These are phyloP conservation scores for Fusarium denticulatum DNA, from an alignment of 2,329 filamentous ascomycete species.

Conservation along the genomic window DNA sequence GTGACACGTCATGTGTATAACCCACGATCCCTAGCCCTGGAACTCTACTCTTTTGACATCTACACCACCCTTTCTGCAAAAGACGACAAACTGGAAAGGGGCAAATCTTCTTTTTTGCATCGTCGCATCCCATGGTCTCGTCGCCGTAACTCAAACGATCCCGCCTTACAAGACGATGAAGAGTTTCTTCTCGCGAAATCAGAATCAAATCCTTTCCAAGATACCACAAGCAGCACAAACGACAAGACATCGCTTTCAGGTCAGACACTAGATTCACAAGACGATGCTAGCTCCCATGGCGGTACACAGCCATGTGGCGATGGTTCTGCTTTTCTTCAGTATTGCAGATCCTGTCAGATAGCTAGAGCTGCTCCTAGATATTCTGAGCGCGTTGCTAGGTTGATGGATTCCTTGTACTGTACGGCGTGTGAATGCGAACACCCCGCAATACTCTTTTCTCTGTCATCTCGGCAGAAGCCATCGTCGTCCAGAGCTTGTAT, in stretches of 20 bases:
- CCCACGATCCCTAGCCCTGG: too few relatives aligned
- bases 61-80: not conserved
- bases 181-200: not conserved
- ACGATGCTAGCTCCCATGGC: accelerated
- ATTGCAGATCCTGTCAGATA: not conserved
- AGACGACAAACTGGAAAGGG: not conserved
- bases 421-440: not conserved
- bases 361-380: not conserved
- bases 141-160: not conserved
- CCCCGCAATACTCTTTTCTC: not conserved
- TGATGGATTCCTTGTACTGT: not conserved
- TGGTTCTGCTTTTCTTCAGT: not conserved
- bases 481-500: not conserved
- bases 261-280: not conserved
- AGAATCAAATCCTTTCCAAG: not conserved
- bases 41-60: too few relatives aligned
- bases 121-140: not conserved
- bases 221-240: not conserved
- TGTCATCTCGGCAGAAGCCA: not conserved
- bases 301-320: not conserved
- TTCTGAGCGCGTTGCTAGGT: not conserved
- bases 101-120: not conserved
- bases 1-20: too few relatives aligned
- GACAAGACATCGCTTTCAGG: not conserved
- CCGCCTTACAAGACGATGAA: not conserved